phyloP scores from a whole-genome alignment of 768 basidiomycete genomes.

The Cantharellus anzutake region DNA sequence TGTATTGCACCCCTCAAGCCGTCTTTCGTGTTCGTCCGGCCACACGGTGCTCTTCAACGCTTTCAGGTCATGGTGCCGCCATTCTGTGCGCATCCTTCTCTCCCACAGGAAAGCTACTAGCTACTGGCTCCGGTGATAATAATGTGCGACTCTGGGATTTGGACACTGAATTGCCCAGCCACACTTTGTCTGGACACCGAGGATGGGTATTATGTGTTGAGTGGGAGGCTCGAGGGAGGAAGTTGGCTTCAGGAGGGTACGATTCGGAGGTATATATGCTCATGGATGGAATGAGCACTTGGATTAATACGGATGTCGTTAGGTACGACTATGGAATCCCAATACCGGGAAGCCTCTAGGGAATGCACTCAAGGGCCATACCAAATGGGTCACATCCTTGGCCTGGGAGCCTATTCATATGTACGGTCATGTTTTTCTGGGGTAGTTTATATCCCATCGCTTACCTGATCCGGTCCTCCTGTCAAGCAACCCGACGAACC shows the following conservation, averaged over 20 bases:
- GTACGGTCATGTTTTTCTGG: conserved; percentile 24
- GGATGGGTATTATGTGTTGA: conserved; percentile 97
- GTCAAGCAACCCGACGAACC: conserved; percentile 51
- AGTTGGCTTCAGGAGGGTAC: conserved; percentile 82
- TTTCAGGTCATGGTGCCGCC: conserved; percentile 82
- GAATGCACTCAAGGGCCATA: conserved; percentile 77
- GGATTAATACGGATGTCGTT: not conserved
- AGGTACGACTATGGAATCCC: conserved; percentile 85
- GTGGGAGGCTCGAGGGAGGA: conserved; percentile 87
- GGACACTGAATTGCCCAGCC: conserved; percentile 78
- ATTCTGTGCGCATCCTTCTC: conserved; percentile 93
- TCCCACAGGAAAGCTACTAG: conserved; percentile 76
- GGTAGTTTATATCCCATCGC: conserved; percentile 4
- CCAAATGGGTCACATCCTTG: conserved; percentile 91
- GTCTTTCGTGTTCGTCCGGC: conserved; percentile 89
- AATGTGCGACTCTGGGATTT: conserved; percentile 90
- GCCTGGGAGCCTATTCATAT: conserved; percentile 94
- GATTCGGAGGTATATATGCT: conserved; percentile 59
- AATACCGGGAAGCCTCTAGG: conserved; percentile 78
- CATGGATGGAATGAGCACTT: not conserved
- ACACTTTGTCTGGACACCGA: conserved; percentile 70
- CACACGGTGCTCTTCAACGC: conserved; percentile 81
- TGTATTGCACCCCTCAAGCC: conserved; percentile 87
- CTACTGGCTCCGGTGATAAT: conserved; percentile 90
- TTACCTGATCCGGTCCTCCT: not conserved